A percentile compares a stretch with the other conserved stretches of the same genome.
These are phyloP conservation scores for Rhodotorula graminis DNA, from an alignment of 768 basidiomycete species.

Conservation along the genomic window DNA sequence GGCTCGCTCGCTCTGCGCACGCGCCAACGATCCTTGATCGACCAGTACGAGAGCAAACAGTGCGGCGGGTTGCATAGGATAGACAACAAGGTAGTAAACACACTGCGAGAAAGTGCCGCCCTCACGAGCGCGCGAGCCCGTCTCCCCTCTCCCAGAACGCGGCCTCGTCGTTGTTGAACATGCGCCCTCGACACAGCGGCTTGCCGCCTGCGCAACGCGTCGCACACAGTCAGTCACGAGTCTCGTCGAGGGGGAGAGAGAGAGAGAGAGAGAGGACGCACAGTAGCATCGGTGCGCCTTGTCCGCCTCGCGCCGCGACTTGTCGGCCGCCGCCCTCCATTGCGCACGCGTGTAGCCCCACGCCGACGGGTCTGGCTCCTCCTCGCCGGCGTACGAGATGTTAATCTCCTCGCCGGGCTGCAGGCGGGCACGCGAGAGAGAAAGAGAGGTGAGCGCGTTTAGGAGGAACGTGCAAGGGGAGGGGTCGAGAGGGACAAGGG, in stretches of 20 bases:
- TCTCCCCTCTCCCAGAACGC: not conserved
- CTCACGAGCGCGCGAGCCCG: not conserved
- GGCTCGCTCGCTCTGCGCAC: no score
- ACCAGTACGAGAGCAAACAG: no score
- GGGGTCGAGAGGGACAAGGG: no score
- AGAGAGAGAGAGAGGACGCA: not conserved
- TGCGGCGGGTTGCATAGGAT: no score
- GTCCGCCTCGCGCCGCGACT: not conserved
- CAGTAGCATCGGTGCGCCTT: conserved; percentile 19
- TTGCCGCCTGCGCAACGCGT: not conserved
- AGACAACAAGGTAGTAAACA: not conserved
- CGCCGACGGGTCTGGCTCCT: not conserved
- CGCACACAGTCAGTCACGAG: not conserved
- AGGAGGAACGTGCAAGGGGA: no score
- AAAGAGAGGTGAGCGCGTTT: no score
- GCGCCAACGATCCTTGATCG: no score
- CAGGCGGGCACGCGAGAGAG: not conserved
- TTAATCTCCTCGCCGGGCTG: conserved; percentile 37
- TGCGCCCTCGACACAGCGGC: conserved; percentile 7
- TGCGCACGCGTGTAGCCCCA: not conserved
- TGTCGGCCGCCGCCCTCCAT: not conserved
- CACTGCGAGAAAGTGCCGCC: not conserved
- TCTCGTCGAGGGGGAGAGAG: rapidly evolving
- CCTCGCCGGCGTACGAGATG: conserved; percentile 13
- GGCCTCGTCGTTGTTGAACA: not conserved